phyloP scores from a whole-genome alignment of 1,284 basidiomycete genomes.

The Ceraceosorus guamensis region DNA sequence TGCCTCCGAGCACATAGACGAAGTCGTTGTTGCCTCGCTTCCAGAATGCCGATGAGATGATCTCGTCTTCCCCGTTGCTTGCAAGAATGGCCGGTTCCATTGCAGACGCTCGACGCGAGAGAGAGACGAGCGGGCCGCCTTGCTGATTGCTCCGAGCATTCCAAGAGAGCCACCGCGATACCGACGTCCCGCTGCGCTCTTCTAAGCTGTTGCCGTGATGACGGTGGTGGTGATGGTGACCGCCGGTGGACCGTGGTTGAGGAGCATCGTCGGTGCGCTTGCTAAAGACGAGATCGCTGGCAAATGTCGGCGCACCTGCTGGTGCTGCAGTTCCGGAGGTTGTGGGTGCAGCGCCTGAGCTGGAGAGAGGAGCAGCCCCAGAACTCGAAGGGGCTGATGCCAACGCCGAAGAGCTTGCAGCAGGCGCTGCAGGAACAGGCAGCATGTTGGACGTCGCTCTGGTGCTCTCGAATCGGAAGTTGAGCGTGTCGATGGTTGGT shows the following conservation, averaged over 20 bases:
- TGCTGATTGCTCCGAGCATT: not conserved
- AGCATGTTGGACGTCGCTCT: no score
- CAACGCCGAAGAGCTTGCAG: not conserved
- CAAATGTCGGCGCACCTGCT: no score
- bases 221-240: not conserved
- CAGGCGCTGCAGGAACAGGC: not conserved
- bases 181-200: no score
- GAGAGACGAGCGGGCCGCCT: constrained; percentile 6
- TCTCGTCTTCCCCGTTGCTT: constrained; percentile 64
- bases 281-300: no score
- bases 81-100: constrained; percentile 50
- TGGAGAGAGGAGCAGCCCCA: not conserved
- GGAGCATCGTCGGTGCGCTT: no score
- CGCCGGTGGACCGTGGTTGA: not conserved
- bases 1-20: constrained; percentile 76
- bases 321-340: not conserved
- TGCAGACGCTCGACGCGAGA: constrained; percentile 21
- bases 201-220: no score
- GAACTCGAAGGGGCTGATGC: not conserved
- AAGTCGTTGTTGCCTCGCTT: constrained; percentile 57
- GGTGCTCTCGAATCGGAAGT: constrained; percentile 48
- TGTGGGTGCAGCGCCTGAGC: not conserved
- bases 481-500: constrained; percentile 31
- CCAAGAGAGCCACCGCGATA: not conserved
- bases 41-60: constrained; percentile 84